Percentiles rank a stretch among this genome's conserved stretches.
phyloP scores from a whole-genome alignment of 805 yeast species.

The Saccharomycopsis schoenii region DNA sequence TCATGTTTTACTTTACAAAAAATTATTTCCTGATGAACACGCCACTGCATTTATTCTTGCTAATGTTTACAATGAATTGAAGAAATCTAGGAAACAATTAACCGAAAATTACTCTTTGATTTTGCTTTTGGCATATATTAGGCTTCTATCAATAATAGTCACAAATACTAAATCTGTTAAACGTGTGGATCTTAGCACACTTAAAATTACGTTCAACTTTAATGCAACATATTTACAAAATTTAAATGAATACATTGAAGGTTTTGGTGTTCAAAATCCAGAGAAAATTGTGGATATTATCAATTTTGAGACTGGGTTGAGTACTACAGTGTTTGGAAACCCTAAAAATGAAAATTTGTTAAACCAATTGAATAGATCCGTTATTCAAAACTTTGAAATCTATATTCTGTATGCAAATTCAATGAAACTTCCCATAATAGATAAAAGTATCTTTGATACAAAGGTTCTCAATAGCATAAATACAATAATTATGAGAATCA shows the following conservation, averaged over 20 bases:
- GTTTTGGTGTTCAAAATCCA: background rate
- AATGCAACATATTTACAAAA: background rate
- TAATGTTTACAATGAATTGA: background rate
- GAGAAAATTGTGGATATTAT: background rate
- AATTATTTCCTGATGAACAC: background rate
- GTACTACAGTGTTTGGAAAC: background rate
- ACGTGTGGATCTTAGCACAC: background rate
- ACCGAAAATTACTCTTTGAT: background rate
- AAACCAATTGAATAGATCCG: background rate
- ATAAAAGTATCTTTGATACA: background rate
- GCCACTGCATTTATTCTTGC: background rate
- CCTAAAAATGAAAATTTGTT: background rate
- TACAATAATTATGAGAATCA: background rate
- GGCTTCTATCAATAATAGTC: background rate
- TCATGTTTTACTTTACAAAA: slow-evolving; percentile 5
- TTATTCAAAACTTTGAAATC: background rate
- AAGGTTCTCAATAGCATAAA: background rate
- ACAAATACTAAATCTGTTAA: background rate
- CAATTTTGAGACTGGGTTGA: background rate
- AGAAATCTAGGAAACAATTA: background rate
- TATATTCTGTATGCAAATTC: background rate
- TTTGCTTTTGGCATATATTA: background rate
- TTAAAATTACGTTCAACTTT: background rate
- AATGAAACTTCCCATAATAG: background rate
- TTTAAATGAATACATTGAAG: background rate